Evolutionary conservation across 805 yeast species (phyloP).

Genomic region (Wickerhamomyces ciferrii): DNA sequence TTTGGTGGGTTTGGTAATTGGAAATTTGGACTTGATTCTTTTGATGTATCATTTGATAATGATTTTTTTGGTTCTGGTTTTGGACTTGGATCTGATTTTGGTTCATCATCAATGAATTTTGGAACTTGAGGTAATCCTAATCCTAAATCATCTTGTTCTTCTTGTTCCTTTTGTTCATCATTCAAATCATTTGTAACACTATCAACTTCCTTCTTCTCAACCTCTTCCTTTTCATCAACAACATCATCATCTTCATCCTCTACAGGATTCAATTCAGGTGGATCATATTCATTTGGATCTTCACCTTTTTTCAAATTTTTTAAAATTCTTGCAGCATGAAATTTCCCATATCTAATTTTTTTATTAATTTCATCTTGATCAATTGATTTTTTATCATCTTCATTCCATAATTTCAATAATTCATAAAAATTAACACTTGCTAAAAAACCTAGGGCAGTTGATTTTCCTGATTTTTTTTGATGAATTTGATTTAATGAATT

Average conservation of each 20-base stretch:
- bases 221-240: constrained; percentile 6
- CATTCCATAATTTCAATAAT: constrained; percentile 40
- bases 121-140: constrained; percentile 7
- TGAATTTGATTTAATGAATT: constrained; percentile 44
- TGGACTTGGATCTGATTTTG: background rate
- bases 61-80: constrained; percentile 7
- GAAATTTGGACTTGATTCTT: constrained; percentile 1
- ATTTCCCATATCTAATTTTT: constrained; percentile 57
- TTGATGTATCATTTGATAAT: background rate
- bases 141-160: constrained; percentile 6
- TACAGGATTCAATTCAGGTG: constrained; percentile 23
- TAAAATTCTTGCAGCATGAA: constrained; percentile 53
- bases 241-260: constrained; percentile 2
- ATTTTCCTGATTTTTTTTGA: constrained; percentile 33
- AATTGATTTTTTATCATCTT: constrained; percentile 15
- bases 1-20: constrained; percentile 9
- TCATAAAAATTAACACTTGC: constrained; percentile 53
- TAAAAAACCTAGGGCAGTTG: constrained; percentile 45
- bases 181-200: no score
- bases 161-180: background rate
- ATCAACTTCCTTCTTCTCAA: background rate
- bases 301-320: constrained; percentile 41
- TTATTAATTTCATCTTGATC: constrained; percentile 21
- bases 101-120: constrained; percentile 11
- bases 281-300: constrained; percentile 53